These are phyloP conservation scores for Oenanthe javanica DNA, from an alignment of 140 eudicot species.

Conservation along the genomic window DNA sequence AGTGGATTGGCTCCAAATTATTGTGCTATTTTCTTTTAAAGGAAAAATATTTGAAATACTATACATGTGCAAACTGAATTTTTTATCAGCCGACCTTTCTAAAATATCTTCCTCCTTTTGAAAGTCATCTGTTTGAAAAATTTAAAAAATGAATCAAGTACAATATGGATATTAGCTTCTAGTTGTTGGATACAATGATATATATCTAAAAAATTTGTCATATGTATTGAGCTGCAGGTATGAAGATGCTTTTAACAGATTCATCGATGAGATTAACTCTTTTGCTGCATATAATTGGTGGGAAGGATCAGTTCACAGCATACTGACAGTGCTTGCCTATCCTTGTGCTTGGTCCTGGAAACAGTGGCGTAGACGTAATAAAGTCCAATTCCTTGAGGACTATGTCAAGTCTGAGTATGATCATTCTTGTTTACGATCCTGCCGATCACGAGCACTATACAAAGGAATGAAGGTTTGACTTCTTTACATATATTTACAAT, in stretches of 20 bases:
- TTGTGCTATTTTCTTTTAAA: not conserved
- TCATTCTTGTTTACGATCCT: slow-evolving; percentile 91
- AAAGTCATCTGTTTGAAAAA: slow-evolving; percentile 3
- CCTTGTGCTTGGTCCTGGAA: slow-evolving; percentile 99
- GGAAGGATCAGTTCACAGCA: slow-evolving; percentile 96
- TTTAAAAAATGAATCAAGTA: not conserved
- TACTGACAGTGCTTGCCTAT: slow-evolving; percentile 80
- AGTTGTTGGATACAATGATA: not conserved
- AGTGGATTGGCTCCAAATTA: not conserved
- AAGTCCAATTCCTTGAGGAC: slow-evolving; percentile 79
- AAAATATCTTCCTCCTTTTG: not conserved
- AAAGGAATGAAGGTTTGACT: slow-evolving; percentile 86
- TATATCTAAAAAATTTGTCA: slow-evolving; percentile 8
- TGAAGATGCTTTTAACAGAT: slow-evolving; percentile 93
- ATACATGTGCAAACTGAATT: not conserved
- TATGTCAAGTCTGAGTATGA: slow-evolving; percentile 92
- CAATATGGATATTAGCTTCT: not conserved
- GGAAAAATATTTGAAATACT: not conserved
- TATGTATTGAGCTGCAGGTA: slow-evolving; percentile 46
- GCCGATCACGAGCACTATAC: slow-evolving; percentile 91
- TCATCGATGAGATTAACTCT: slow-evolving; percentile 83
- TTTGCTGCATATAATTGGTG: slow-evolving; percentile 97
- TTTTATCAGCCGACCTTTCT: not conserved
- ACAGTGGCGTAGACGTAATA: slow-evolving; percentile 88
- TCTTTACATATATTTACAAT: not conserved